Evolutionary conservation across 768 basidiomycete species (phyloP).

Genomic region (Rhizopogon vinicolor): DNA sequence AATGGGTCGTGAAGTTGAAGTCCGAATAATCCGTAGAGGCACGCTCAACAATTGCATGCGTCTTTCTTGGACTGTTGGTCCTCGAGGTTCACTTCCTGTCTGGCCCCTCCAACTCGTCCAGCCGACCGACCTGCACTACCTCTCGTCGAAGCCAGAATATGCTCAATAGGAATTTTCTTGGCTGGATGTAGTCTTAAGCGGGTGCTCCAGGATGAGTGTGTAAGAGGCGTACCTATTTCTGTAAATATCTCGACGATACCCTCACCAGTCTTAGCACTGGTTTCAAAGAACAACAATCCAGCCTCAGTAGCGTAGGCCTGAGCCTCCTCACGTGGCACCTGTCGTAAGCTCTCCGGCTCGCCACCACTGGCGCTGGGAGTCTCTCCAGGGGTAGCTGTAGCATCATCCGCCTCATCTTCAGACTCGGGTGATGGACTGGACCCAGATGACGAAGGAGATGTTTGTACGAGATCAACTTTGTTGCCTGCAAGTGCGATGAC

Average conservation of each 20-base stretch:
- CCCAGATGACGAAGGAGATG: conserved; percentile 48
- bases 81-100: conserved; percentile 63
- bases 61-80: conserved; percentile 68
- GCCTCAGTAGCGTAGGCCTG: conserved; percentile 94
- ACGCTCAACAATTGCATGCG: conserved; percentile 73
- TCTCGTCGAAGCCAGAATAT: conserved; percentile 83
- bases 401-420: conserved; percentile 90
- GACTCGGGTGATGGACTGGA: conserved; percentile 55
- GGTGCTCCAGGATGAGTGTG: background rate
- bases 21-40: conserved; percentile 7
- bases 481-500: conserved; percentile 98
- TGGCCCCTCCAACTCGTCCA: conserved; percentile 44
- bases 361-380: conserved; percentile 40
- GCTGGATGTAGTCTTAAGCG: conserved; percentile 33
- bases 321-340: conserved; percentile 93
- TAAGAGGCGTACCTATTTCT: conserved; percentile 74
- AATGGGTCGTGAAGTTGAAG: conserved; percentile 8
- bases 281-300: conserved; percentile 95
- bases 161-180: conserved; percentile 90
- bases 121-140: conserved; percentile 62
- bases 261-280: conserved; percentile 94
- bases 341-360: conserved; percentile 72
- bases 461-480: conserved; percentile 88
- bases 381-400: conserved; percentile 83
- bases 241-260: conserved; percentile 96